Percentiles rank a stretch among this genome's conserved stretches.
phyloP scores from a whole-genome alignment of 169 alveolate species.

The Perkinsus marinus region DNA sequence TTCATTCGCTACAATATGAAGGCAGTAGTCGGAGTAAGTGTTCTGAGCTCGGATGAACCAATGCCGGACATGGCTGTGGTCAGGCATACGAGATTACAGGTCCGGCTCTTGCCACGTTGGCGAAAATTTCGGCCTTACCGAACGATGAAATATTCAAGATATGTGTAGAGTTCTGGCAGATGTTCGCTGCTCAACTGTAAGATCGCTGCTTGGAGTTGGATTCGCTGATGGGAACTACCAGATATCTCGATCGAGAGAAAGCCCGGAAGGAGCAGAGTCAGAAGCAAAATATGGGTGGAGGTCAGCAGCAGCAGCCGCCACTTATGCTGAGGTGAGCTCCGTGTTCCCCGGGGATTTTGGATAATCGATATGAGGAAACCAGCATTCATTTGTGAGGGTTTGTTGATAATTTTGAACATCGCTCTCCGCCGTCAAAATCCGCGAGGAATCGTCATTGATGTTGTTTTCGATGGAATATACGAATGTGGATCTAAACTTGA shows the following conservation, averaged over 20 bases:
- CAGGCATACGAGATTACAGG: not conserved
- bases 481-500: too few relatives aligned
- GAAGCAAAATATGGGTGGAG: not conserved
- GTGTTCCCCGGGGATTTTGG: too few relatives aligned
- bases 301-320: not conserved
- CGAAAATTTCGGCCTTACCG: constrained; percentile 45
- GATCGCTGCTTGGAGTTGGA: not conserved
- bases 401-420: too few relatives aligned
- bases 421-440: too few relatives aligned
- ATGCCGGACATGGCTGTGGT: not conserved
- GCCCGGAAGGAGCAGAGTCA: not conserved
- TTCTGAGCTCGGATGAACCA: not conserved
- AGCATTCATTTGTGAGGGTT: too few relatives aligned
- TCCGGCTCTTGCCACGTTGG: not conserved
- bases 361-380: too few relatives aligned
- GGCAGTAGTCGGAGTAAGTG: not conserved
- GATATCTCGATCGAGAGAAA: not conserved
- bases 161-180: constrained; percentile 91
- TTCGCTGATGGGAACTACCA: not conserved
- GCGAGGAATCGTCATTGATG: too few relatives aligned
- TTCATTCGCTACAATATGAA: not conserved
- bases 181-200: constrained; percentile 55
- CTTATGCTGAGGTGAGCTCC: not conserved
- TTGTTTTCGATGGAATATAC: too few relatives aligned
- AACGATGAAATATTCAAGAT: constrained; percentile 93